Evolutionary conservation across 129 eudicot species (phyloP), one percentile per base, ranked within the genome.

Genomic region (Mikania micrantha): DNA sequence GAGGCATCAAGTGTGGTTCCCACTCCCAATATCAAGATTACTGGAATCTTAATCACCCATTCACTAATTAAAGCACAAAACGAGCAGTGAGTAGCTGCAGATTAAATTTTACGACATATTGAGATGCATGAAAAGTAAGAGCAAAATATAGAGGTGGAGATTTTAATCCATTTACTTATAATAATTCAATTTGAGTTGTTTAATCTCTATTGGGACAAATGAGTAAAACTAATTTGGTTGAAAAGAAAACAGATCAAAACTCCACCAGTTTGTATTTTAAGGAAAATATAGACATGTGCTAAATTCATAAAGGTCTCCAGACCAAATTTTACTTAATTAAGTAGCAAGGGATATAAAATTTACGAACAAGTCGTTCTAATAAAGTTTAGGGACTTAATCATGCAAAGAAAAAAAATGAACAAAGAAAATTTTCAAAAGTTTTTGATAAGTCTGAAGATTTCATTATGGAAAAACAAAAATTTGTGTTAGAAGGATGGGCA

Each of bases 1-100:
- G 81, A 84, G 67, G 92, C 90, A 82, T 88, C 92, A 74, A 78
- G 44, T 2, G 83, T 80, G 38, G 96, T 88, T 76, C 95, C 85
- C 62, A 93, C 91, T 67, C 98, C 98, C 32, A 4, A 2, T 28
- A 28, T 28, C 4, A 28, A 28, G 32, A 28, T 77, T 28, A 1
- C 32, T 4, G 2, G 4, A 28, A 28, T 28, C 32, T 1, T 1
- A 28, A 28, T 1, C 2, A 28, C 4, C 32, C 32, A 28, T 28
- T 28, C 4, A 1, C 4, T 28, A 28, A 1, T 2, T 28, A 28
- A 28, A 28, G 2, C 4, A 2, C 2, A 28, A 28, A 28, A 28
- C 60, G 17, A 69, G 48, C 66, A 25, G 19, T 57, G 34, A 65
- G 35, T 28, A 49, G 57, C 67, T 21, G 24, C 57, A 49, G 53